Percentiles rank a stretch among this genome's conserved stretches.
phyloP scores from a whole-genome alignment of 2,329 filamentous ascomycete genomes.

The Xylaria sp. region DNA sequence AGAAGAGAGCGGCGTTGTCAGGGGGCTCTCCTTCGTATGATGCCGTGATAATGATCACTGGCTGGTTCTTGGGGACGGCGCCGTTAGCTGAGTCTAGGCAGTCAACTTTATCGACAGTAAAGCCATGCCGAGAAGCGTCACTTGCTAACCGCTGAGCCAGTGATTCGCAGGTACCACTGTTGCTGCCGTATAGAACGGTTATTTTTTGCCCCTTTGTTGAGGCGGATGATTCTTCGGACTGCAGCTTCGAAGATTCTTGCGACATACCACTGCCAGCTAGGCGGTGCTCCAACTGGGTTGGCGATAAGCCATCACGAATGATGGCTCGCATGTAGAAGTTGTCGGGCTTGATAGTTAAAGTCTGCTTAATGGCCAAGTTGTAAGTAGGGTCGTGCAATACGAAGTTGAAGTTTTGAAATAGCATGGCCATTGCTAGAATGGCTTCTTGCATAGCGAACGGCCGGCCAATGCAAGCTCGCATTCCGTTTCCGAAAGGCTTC shows the following conservation, averaged over 20 bases:
- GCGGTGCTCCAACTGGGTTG: conserved; percentile 59
- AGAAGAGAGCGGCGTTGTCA: conserved; percentile 76
- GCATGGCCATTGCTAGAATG: conserved; percentile 65
- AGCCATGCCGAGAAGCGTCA: conserved; percentile 70
- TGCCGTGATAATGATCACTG: conserved; percentile 74
- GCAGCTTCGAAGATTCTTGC: conserved; percentile 30
- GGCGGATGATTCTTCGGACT: conserved; percentile 25
- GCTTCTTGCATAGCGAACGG: conserved; percentile 81
- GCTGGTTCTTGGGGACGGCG: conserved; percentile 68
- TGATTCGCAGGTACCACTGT: conserved; percentile 79
- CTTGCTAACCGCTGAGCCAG: conserved; percentile 72
- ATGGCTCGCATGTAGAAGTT: conserved; percentile 64
- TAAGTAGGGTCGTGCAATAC: conserved; percentile 66
- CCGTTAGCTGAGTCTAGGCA: conserved; percentile 71
- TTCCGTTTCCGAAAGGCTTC: conserved; percentile 81
- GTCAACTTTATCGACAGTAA: conserved; percentile 62
- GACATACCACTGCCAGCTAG: conserved; percentile 51
- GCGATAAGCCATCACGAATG: conserved; percentile 58
- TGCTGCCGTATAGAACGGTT: conserved; percentile 78
- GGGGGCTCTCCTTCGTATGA: conserved; percentile 80
- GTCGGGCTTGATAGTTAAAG: conserved; percentile 63
- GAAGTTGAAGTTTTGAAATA: conserved; percentile 72
- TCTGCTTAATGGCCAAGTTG: conserved; percentile 58
- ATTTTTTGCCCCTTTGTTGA: conserved; percentile 57
- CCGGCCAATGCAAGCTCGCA: conserved; percentile 76